Evolutionary conservation across 2,329 filamentous ascomycete species (phyloP).

Genomic region (Cryphonectria radicalis): DNA sequence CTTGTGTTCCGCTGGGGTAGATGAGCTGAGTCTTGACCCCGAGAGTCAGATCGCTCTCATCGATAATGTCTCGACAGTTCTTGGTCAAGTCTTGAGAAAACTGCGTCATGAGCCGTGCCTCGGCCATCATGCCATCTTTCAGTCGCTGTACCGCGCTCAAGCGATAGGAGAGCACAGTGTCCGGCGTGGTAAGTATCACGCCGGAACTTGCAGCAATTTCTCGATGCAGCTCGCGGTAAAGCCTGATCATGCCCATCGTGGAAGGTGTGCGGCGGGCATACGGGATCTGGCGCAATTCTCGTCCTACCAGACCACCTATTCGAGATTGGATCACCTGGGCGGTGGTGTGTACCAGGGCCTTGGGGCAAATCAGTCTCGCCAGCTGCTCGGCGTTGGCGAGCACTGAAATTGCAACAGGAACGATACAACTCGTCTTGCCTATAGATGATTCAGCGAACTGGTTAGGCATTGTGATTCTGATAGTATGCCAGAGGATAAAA

Average conservation of each 20-base stretch:
- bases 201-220: constrained; percentile 50
- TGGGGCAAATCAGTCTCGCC: constrained; percentile 59
- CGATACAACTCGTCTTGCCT: constrained; percentile 63
- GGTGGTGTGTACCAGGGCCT: constrained; percentile 60
- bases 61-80: constrained; percentile 62
- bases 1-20: constrained; percentile 57
- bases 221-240: constrained; percentile 46
- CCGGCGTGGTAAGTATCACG: constrained; percentile 63
- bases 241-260: constrained; percentile 33
- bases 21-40: constrained; percentile 60
- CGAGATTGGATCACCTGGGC: constrained; percentile 59
- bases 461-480: neutral
- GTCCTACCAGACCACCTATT: constrained; percentile 58
- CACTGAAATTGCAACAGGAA: constrained; percentile 53
- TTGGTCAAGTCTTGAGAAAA: constrained; percentile 55
- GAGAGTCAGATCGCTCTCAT: constrained; percentile 65
- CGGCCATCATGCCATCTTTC: constrained; percentile 47
- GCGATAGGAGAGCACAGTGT: constrained; percentile 68
- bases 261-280: constrained; percentile 58
- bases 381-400: constrained; percentile 53
- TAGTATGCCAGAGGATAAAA: neutral
- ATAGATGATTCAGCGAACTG: neutral
- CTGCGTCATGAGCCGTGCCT: constrained; percentile 53
- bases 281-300: constrained; percentile 59
- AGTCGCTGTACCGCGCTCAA: constrained; percentile 64